phyloP scores from a whole-genome alignment of 176 grass and related monocot genomes.

The Phyllostachys edulis region DNA sequence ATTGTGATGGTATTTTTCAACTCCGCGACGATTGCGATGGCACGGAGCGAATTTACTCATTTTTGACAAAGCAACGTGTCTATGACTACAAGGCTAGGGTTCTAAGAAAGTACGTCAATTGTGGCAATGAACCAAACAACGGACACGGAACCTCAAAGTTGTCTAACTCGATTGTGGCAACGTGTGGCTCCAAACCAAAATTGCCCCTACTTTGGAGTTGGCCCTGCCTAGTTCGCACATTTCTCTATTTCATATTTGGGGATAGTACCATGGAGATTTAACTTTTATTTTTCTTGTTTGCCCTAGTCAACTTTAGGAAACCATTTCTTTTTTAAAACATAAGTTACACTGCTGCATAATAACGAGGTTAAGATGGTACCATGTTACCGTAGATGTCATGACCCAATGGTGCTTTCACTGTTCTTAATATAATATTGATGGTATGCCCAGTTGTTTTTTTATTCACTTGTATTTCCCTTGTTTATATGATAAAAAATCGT shows the following conservation, averaged over 20 bases:
- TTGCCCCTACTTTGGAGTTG: neutral
- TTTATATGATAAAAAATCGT: neutral
- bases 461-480: neutral
- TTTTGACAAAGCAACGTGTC: neutral
- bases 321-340: neutral
- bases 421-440: neutral
- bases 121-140: neutral
- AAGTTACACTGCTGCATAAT: neutral
- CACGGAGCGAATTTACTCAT: neutral
- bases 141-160: neutral
- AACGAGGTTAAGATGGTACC: neutral
- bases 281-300: neutral
- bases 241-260: slow-evolving; percentile 16
- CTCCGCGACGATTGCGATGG: neutral
- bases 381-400: neutral
- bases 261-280: neutral
- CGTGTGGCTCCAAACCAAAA: neutral
- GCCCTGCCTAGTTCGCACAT: neutral
- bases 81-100: neutral
- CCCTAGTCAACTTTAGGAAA: neutral
- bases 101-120: neutral
- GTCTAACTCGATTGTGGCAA: neutral
- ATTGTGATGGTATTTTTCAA: neutral
- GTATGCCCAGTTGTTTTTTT: neutral
- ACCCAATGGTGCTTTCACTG: neutral